Percentiles rank a stretch among this genome's conserved stretches.
Conservation (phyloP, 2,329 filamentous ascomycete species). For the Corynespora cassiicola region DNA sequence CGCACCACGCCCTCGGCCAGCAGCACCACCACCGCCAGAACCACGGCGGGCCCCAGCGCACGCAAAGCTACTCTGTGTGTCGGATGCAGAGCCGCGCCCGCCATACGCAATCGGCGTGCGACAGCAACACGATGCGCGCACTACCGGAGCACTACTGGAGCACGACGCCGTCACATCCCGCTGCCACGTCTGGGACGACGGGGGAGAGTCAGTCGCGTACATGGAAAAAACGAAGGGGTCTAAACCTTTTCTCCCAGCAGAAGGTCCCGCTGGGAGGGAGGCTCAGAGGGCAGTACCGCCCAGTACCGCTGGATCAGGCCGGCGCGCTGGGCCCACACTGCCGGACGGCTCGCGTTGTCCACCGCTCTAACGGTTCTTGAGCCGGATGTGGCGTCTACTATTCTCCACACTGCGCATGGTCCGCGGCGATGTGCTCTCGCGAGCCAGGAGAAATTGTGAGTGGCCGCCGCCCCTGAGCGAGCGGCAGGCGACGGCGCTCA, state of each 20-base stretch:
- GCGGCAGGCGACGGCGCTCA: conserved; percentile 7
- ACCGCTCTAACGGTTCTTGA: conserved; percentile 16
- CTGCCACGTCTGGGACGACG: background rate
- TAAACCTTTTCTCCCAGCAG: background rate
- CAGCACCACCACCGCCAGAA: too few species aligned
- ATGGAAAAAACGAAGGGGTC: background rate
- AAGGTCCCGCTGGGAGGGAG: too few species aligned
- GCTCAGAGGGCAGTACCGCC: too few species aligned
- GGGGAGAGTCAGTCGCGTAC: background rate
- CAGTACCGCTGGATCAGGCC: background rate
- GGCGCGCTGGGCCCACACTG: background rate
- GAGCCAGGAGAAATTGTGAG: conserved; percentile 13
- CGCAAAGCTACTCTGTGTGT: too few species aligned
- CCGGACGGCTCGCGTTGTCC: conserved; percentile 2
- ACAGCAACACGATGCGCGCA: too few species aligned
- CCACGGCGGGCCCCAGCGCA: too few species aligned
- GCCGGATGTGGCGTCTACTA: conserved; percentile 10
- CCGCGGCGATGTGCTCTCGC: background rate
- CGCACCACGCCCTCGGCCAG: too few species aligned
- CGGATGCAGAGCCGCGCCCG: too few species aligned
- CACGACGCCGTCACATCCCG: too few species aligned
- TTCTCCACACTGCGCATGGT: conserved; percentile 11
- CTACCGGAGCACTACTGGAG: too few species aligned
- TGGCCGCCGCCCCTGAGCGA: conserved; percentile 18
- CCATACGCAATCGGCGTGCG: too few species aligned